Evolutionary conservation across 2,329 filamentous ascomycete genomes (phyloP).

Genomic region (Aspergillus phoenicis): DNA sequence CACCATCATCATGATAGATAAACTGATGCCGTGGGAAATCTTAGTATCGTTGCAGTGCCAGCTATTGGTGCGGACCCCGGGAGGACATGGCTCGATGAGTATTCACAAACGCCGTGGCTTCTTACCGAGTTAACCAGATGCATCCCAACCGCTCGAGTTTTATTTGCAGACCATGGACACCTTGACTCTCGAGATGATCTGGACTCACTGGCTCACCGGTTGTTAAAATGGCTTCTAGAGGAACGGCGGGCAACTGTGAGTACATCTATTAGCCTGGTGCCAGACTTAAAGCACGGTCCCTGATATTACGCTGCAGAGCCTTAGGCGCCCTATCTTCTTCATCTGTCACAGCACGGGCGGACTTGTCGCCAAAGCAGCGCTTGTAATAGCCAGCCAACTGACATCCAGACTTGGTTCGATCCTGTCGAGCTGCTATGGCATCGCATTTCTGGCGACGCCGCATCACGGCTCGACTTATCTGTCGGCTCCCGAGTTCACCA

Average conservation of each 20-base stretch:
- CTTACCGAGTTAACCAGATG: constrained; percentile 24
- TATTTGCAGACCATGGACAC: constrained; percentile 34
- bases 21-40: neutral
- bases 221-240: constrained; percentile 28
- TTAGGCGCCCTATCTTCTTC: constrained; percentile 58
- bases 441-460: constrained; percentile 64
- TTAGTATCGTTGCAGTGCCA: constrained; percentile 40
- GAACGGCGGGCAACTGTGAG: constrained; percentile 27
- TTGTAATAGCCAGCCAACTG: constrained; percentile 44
- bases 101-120: constrained; percentile 29
- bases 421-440: constrained; percentile 60
- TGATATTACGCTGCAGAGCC: constrained; percentile 15
- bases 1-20: neutral
- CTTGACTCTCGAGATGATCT: constrained; percentile 30
- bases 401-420: constrained; percentile 40
- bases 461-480: constrained; percentile 67
- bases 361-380: constrained; percentile 60
- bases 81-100: constrained; percentile 31
- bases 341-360: constrained; percentile 65
- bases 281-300: neutral
- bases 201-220: constrained; percentile 27
- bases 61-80: constrained; percentile 37
- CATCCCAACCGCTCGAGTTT: constrained; percentile 30
- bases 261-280: neutral
- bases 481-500: constrained; percentile 59